Base-by-base conservation (phyloP, 306 rosid genomes). In the Sesbania bispinosa region DNA sequence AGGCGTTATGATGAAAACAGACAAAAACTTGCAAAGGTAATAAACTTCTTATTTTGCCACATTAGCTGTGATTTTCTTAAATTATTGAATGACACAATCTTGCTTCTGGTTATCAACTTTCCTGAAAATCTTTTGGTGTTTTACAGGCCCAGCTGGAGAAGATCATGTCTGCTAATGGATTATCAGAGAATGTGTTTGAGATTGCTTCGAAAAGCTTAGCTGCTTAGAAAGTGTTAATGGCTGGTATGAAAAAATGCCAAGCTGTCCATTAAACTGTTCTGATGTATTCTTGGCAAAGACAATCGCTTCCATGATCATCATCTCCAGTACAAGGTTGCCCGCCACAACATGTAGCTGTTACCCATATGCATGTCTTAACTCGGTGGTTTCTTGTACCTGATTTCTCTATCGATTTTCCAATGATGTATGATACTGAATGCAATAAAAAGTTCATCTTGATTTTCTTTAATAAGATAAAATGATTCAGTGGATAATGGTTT, bases 171-270 rank as follows among this genome's bases (percentile, higher is more conserved):
- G 30, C 75, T 64, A 91, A 95, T 78, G 97, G 93, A 64, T 80
- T 95, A 46, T 95, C 99, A 1, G 97, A 89, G 81, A 95, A 95
- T 35, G 97, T 95, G 55, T 95, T 75, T 55, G 99, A 95, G 85
- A 95, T 95, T 52, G 99, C 96, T 23, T 91, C 97, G 3, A 95
- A 95, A 85, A 95, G 99, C 80, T 89, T 89, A 71, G 92, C 96
- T 53, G 87, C 88, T 73, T 95, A 69, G n/a, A 55, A 23, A 61
- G 23, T 24, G 53, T 69, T 14, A 10, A 27, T 57, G 69, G 13
- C 20, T 47, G n/a, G n/a, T 16, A 42, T 50, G 59, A n/a, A 8
- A 62, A 77, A 50, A 20, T 20, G 46, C 7, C 5, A n/a, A 73
- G 55, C 38, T 46, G n/a, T 46, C 24, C 52, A 36, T 54, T 11